Conservation (phyloP, 495 filamentous ascomycete genomes). For the Penicillium silybi region DNA sequence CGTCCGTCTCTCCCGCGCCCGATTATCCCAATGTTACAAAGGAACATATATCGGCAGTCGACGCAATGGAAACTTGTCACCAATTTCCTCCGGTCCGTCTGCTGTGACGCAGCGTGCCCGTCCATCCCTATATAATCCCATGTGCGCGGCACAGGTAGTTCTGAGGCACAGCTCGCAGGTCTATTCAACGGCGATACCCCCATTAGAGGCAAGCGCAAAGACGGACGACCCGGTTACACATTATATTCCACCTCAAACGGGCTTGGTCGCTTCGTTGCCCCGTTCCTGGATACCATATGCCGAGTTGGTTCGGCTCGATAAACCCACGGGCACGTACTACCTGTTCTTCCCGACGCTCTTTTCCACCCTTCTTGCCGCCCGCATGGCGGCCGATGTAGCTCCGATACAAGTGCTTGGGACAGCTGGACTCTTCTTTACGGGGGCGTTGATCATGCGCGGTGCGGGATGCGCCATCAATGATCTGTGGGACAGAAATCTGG, state of each 20-base stretch:
- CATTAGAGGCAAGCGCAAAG: background rate
- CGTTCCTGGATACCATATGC: slow-evolving; percentile 80
- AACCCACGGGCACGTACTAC: slow-evolving; percentile 92
- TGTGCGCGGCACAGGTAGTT: background rate
- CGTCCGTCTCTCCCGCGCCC: slow-evolving; percentile 1
- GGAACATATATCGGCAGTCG: slow-evolving; percentile 1
- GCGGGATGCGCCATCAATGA: slow-evolving; percentile 99
- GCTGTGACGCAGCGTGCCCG: background rate
- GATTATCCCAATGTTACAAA: slow-evolving; percentile 1
- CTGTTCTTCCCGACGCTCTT: slow-evolving; percentile 94
- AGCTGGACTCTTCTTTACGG: slow-evolving; percentile 73
- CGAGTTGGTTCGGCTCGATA: slow-evolving; percentile 90
- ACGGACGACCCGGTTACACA: slow-evolving; percentile 18
- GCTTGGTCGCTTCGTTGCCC: slow-evolving; percentile 74
- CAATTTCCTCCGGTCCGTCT: background rate
- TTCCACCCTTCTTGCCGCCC: slow-evolving; percentile 62
- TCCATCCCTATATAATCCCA: background rate
- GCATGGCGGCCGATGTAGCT: slow-evolving; percentile 51
- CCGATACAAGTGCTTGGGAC: slow-evolving; percentile 63
- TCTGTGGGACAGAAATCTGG: slow-evolving; percentile 91
- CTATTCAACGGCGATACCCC: slow-evolving; percentile 9
- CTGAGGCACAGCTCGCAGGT: slow-evolving; percentile 5
- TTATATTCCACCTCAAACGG: slow-evolving; percentile 69
- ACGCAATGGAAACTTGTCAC: background rate
- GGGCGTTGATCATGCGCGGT: slow-evolving; percentile 92